Evolutionary conservation across 1,284 basidiomycete species (phyloP), one percentile per base, ranked within the genome.

Genomic region (Cutaneotrichosporon dermatis): DNA sequence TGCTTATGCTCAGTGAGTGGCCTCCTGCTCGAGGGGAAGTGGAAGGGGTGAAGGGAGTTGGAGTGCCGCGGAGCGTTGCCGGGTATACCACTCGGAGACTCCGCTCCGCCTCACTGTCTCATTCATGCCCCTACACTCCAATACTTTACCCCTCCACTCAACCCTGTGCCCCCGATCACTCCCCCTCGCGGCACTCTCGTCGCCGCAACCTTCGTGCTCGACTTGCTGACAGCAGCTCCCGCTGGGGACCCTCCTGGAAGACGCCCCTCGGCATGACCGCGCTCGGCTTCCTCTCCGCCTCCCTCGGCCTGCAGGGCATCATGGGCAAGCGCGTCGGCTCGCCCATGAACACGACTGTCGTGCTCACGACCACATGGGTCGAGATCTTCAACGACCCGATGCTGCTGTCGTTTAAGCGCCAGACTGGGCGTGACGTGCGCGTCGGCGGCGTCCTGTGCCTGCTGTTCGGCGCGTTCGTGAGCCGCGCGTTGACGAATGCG

Each of bases 381-480:
- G 89, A 92, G 75, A 83, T 92, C 55, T 82, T 89, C 80, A 85
- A 86, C 53, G 89, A 91, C 72, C 89, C 90, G 0, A 79, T 84
- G 48, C 81, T 92, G 9, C 88, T 79, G 86, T 80, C 77, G 76
- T 77, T 81, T 56, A 59, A 63, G 16, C 63, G 55, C 44, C 81
- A 88, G 61, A 78, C 76, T 36, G 81, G 85, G 2, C 84, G 90
- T 41, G 90, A 92, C 72, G 85, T 90, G 75, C 85, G 87, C 67
- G 67, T 86, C 54, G 79, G 88, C 63, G 89, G 85, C 0, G 86
- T 89, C 54, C 49, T 82, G 13, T 76, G 82, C 13, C 81, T 91
- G 53, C 88, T 92, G 73, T 34, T 89, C 15, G 90, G 90, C 10
- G 88, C 87, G 1, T 87, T 92, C 71, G 73, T 82, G 37, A 84